These are phyloP conservation scores for Botrytis tulipae DNA, from an alignment of 2,329 filamentous ascomycete species.

Conservation along the genomic window DNA sequence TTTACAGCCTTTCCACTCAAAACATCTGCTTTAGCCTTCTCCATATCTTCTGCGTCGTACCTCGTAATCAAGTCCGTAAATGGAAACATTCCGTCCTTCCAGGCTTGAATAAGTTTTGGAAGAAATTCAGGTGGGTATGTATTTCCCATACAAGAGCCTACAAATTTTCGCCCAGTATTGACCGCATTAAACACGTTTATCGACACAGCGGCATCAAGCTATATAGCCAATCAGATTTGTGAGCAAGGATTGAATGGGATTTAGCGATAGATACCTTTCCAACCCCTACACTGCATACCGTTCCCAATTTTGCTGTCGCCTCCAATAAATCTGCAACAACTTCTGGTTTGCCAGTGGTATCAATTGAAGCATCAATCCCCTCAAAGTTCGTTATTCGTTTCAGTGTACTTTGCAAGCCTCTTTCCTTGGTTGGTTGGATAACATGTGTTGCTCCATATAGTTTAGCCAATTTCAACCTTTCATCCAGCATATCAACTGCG, in stretches of 20 bases:
- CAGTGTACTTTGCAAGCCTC: constrained; percentile 23
- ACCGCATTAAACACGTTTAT: constrained; percentile 27
- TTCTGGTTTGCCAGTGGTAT: constrained; percentile 27
- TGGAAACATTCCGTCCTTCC: constrained; percentile 27
- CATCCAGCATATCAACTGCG: constrained; percentile 46
- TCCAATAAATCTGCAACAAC: constrained; percentile 25
- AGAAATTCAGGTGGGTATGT: constrained; percentile 31
- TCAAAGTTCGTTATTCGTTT: constrained; percentile 22
- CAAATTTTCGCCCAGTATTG: constrained; percentile 26
- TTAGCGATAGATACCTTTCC: constrained; percentile 21
- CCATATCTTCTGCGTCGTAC: constrained; percentile 27
- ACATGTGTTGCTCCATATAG: constrained; percentile 43
- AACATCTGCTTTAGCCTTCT: constrained; percentile 26
- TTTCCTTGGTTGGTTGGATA: constrained; percentile 24
- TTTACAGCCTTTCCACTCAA: constrained; percentile 28
- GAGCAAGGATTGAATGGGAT: too few species aligned
- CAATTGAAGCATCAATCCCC: constrained; percentile 27
- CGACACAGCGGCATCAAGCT: constrained; percentile 22
- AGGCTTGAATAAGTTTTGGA: constrained; percentile 25
- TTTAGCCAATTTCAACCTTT: constrained; percentile 44
- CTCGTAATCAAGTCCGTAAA: constrained; percentile 29
- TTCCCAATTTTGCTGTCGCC: constrained; percentile 26
- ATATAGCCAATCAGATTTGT: background rate
- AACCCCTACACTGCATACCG: constrained; percentile 29
- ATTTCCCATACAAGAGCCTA: constrained; percentile 29